Evolutionary conservation across 805 yeast genomes (phyloP).

Genomic region (Candida parachauliodes): DNA sequence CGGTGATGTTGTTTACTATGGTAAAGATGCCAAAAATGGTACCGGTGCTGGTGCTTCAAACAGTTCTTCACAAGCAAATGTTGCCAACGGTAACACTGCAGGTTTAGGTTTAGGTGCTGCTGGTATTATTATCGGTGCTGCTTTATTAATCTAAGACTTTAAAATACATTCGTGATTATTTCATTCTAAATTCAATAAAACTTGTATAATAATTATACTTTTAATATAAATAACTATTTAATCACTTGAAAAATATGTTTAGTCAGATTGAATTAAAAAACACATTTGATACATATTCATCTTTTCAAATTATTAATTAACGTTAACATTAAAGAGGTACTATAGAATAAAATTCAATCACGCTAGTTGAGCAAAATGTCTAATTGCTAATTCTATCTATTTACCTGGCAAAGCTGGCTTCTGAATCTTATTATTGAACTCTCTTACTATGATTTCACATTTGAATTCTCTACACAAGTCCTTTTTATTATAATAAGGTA

Average conservation of each 20-base stretch:
- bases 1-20: conserved; percentile 5
- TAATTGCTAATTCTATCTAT: no score
- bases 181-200: no score
- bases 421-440: conserved; percentile 50
- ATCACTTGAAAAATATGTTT: no score
- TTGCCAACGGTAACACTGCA: not conserved
- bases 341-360: no score
- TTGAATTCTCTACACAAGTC: conserved; percentile 75
- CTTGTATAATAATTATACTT: no score
- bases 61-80: conserved; percentile 4
- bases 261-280: no score
- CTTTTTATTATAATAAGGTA: conserved; percentile 53
- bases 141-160: conserved; percentile 6
- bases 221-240: no score
- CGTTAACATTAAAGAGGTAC: no score
- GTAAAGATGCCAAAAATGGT: conserved; percentile 4
- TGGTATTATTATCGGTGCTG: conserved; percentile 6
- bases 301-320: no score
- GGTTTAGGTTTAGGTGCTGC: conserved; percentile 6
- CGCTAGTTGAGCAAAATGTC: no score
- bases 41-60: conserved; percentile 6
- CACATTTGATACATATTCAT: no score
- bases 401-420: conserved; percentile 8
- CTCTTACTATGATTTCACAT: conserved; percentile 80
- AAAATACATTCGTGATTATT: no score